A percentile compares a stretch with the other conserved stretches of the same genome.
Conservation (phyloP, 2,329 filamentous ascomycete species). For the Microdochium trichocladiopsis region DNA sequence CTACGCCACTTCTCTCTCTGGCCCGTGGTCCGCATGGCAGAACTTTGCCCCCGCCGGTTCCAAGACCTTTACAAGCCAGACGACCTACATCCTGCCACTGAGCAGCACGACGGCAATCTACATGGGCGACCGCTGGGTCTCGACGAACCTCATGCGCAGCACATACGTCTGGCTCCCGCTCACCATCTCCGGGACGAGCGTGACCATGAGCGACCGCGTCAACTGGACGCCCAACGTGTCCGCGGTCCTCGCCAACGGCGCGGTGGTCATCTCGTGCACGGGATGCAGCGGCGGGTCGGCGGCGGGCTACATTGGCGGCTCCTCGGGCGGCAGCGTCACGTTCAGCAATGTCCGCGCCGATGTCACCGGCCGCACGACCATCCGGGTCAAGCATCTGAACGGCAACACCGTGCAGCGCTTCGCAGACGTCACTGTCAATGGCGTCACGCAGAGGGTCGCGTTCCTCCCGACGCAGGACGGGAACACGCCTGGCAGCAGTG, state of each 20-base stretch:
- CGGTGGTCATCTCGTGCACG: constrained; percentile 37
- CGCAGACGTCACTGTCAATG: constrained; percentile 50
- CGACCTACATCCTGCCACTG: constrained; percentile 46
- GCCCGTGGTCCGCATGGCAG: constrained; percentile 55
- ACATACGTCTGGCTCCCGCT: constrained; percentile 62
- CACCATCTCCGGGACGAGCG: constrained; percentile 40
- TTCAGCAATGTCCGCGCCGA: constrained; percentile 38
- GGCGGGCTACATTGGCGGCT: constrained; percentile 49
- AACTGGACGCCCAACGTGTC: constrained; percentile 44
- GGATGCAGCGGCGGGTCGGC: constrained; percentile 40
- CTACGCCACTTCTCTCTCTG: constrained; percentile 47
- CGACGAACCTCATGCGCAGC: constrained; percentile 48
- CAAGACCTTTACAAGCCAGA: constrained; percentile 53
- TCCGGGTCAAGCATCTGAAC: constrained; percentile 49
- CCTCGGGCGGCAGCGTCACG: constrained; percentile 34
- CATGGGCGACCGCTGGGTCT: constrained; percentile 61
- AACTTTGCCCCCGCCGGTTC: constrained; percentile 50
- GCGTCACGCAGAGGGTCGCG: constrained; percentile 38
- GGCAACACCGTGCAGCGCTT: constrained; percentile 44
- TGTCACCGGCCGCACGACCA: constrained; percentile 36
- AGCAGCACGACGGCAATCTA: constrained; percentile 41
- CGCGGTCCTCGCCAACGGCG: constrained; percentile 32
- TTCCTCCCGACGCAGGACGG: constrained; percentile 44
- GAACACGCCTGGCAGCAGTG: constrained; percentile 34
- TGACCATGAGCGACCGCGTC: constrained; percentile 42